Evolutionary conservation across 2,329 filamentous ascomycete species (phyloP).

Genomic region (Hypoxylon sp.): DNA sequence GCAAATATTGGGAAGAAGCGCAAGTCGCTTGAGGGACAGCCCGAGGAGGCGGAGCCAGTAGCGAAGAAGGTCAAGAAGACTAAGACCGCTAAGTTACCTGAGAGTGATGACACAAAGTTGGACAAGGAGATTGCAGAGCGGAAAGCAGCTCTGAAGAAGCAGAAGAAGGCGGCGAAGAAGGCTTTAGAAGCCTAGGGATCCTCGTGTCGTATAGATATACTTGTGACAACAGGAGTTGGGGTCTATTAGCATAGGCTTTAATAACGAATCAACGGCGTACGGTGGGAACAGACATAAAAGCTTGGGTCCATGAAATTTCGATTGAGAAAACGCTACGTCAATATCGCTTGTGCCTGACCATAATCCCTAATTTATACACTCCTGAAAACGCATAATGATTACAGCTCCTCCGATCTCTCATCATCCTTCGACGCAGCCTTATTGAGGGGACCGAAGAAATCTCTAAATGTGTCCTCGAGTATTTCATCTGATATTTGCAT

Average conservation of each 20-base stretch:
- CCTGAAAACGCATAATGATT: slow-evolving; percentile 34
- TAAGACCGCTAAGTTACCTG: slow-evolving; percentile 54
- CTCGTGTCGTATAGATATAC: slow-evolving; percentile 40
- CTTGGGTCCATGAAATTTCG: slow-evolving; percentile 25
- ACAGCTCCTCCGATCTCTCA: slow-evolving; percentile 58
- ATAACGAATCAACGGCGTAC: slow-evolving; percentile 39
- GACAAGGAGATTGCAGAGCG: slow-evolving; percentile 73
- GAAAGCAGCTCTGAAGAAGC: slow-evolving; percentile 71
- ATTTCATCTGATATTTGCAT: slow-evolving; percentile 82
- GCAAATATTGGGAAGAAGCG: slow-evolving; percentile 76
- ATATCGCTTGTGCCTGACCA: slow-evolving; percentile 29
- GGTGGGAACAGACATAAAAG: slow-evolving; percentile 35
- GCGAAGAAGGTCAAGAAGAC: slow-evolving; percentile 64
- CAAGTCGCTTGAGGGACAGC: slow-evolving; percentile 62
- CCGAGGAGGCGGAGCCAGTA: slow-evolving; percentile 55
- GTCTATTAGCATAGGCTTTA: slow-evolving; percentile 40
- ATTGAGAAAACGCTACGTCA: slow-evolving; percentile 27
- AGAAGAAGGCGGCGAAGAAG: slow-evolving; percentile 70
- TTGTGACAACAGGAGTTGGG: slow-evolving; percentile 39
- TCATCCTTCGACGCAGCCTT: slow-evolving; percentile 55
- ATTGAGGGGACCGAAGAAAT: slow-evolving; percentile 73
- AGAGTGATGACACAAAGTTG: slow-evolving; percentile 67
- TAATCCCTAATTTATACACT: slow-evolving; percentile 29
- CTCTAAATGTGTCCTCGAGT: slow-evolving; percentile 74
- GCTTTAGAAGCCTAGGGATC: slow-evolving; percentile 61